Conservation (phyloP, 83 land plant genomes). For the Picea engelmannii region DNA sequence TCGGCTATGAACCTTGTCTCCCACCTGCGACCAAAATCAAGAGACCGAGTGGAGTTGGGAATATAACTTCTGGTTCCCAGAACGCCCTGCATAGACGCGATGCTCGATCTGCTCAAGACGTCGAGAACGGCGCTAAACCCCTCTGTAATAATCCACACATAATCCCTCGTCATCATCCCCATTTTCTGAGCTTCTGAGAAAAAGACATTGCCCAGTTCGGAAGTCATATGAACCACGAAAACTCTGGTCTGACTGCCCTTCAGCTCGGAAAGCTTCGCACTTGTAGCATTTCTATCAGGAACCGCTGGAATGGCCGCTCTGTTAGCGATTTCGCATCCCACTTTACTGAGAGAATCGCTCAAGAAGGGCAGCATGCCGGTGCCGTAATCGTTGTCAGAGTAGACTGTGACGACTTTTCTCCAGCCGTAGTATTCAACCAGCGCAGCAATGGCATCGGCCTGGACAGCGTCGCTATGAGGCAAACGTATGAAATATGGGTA, state of each 20-base stretch:
- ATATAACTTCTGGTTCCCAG: conserved; percentile 32
- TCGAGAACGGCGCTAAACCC: conserved; percentile 23
- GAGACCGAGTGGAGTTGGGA: neutral
- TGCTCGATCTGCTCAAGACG: neutral
- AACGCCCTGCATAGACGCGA: conserved; percentile 39
- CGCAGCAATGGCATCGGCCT: neutral
- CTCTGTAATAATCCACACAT: conserved; percentile 55
- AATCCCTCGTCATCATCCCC: conserved; percentile 46
- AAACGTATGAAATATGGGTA: conserved; percentile 27
- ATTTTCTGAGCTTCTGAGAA: conserved; percentile 37
- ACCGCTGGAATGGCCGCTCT: neutral
- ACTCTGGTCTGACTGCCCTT: conserved; percentile 13
- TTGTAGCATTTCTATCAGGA: neutral
- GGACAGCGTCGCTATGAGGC: conserved; percentile 17
- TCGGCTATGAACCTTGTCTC: neutral
- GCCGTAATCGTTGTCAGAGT: neutral
- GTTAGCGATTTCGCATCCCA: neutral
- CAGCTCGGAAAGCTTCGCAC: neutral
- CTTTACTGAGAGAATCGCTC: neutral
- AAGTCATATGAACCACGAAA: conserved; percentile 28
- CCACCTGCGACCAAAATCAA: neutral
- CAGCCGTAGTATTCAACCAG: neutral
- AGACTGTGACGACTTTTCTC: neutral
- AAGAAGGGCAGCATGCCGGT: neutral
- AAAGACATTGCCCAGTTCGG: conserved; percentile 10